Evolutionary conservation across 1,284 basidiomycete species (phyloP), one percentile per base, ranked within the genome.

Genomic region (Erythrobasidium hasegawianum): DNA sequence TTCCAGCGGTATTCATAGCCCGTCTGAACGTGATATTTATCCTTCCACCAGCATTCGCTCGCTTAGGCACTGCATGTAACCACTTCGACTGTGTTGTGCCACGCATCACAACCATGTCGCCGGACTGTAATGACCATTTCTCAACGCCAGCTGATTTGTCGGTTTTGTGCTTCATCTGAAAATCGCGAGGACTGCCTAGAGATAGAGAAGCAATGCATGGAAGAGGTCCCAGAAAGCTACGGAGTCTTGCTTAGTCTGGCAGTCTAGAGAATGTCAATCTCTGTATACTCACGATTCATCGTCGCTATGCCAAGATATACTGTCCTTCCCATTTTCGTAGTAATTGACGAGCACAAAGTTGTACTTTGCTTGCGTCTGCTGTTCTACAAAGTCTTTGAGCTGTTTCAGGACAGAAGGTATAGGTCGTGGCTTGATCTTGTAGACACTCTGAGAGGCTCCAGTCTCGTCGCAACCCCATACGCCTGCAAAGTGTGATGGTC

Each of bases 21-120:
- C 74, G 74, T 52, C 78, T 71, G 65, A 79, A 79, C 4, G 78
- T 79, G 59, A 79, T 72, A 69, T 79, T 79, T 68, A 79, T 79
- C 54, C 78, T 67, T 20, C 75, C 75, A 18, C 72, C 72, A 33
- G 59, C 75, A 39, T 72, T 74, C 18, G 72, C 74, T 8, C 78
- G 67, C 66, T 78, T 79, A 1, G 78, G 78, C 8, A 79, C 72
- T 43, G 73, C 71, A 68, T 79, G 78, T 52, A 78, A 69, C 77
- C 76, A 79, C 20, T 76, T 73, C 41, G 73, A 70, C 61, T 79
- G 78, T 2, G 78, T 79, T 38, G 57, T 70, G 0, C 78, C 78
- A 13, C 75, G 71, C 78, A 79, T 79, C 22, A 79, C 71, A 13
- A 79, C 72, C 71, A 78, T 74, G 62, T 77, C 77, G 18, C 78